phyloP scores from a whole-genome alignment of 2,329 filamentous ascomycete genomes.

The Trichoderma endophyticum region DNA sequence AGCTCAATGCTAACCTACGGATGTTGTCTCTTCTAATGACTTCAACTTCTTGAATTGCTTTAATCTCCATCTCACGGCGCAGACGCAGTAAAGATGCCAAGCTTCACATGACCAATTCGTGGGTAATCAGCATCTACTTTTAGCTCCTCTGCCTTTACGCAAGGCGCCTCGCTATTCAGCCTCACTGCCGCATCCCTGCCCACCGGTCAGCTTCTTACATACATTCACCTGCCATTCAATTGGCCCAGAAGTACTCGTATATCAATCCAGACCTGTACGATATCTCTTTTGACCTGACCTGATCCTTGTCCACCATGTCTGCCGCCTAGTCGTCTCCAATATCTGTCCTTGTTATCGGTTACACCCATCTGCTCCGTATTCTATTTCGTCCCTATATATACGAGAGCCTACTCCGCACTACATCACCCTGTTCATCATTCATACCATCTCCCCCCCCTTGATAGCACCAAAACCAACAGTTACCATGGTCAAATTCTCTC shows the following conservation, averaged over 20 bases:
- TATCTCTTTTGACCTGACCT: background rate
- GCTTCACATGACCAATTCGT: background rate
- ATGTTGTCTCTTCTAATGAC: background rate
- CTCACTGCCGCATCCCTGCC: constrained; percentile 2
- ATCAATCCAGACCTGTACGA: background rate
- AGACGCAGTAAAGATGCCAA: background rate
- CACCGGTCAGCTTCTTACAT: background rate
- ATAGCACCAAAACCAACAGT: background rate
- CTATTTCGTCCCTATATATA: background rate
- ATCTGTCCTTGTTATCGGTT: background rate
- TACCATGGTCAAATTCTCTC: constrained; percentile 2
- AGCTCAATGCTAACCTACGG: background rate
- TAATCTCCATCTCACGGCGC: background rate
- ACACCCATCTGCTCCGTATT: background rate
- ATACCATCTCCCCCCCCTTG: background rate
- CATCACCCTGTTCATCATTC: background rate
- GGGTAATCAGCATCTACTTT: background rate
- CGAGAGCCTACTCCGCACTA: background rate
- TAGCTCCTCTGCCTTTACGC: background rate
- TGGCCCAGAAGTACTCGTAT: background rate
- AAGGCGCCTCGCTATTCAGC: background rate
- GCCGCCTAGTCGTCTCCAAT: background rate
- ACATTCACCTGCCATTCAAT: background rate
- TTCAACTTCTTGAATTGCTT: background rate
- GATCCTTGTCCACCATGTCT: background rate